These are phyloP conservation scores for Dothidotthia symphoricarpi DNA, from an alignment of 2,329 filamentous ascomycete genomes.

Conservation along the genomic window DNA sequence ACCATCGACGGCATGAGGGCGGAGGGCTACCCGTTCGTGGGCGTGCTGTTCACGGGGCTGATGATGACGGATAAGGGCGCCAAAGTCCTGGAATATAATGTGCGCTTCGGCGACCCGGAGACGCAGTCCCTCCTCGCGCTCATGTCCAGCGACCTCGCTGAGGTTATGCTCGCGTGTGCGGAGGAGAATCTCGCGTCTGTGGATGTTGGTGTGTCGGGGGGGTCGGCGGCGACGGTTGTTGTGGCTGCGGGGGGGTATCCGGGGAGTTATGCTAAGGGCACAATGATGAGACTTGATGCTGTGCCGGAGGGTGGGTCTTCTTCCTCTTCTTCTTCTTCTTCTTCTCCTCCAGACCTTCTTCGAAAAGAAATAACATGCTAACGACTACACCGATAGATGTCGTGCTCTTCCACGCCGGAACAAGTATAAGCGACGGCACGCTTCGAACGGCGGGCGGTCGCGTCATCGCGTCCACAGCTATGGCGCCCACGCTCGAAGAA, in stretches of 20 bases:
- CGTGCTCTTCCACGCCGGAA: constrained; percentile 90
- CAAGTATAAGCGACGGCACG: constrained; percentile 59
- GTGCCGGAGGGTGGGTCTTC: constrained; percentile 48
- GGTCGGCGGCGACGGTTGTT: constrained; percentile 88
- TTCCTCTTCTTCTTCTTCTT: constrained; percentile 36
- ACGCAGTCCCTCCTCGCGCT: constrained; percentile 83
- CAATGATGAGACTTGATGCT: constrained; percentile 56
- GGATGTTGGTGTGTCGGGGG: constrained; percentile 63
- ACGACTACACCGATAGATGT: constrained; percentile 51
- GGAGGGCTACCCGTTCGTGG: constrained; percentile 60
- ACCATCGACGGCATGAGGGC: constrained; percentile 84
- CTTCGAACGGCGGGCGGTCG: constrained; percentile 81
- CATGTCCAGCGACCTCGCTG: constrained; percentile 80
- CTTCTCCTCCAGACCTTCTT: no score
- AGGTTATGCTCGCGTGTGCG: constrained; percentile 83
- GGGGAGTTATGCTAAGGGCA: constrained; percentile 76
- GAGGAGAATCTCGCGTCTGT: constrained; percentile 71
- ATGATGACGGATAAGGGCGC: constrained; percentile 85
- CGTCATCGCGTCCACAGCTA: constrained; percentile 89
- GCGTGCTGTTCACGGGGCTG: constrained; percentile 82
- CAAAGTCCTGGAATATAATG: constrained; percentile 88
- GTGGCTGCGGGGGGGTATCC: constrained; percentile 91
- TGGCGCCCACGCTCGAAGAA: constrained; percentile 69
- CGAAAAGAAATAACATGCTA: no score
- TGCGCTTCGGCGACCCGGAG: constrained; percentile 88